A percentile compares a stretch with the other conserved stretches of the same genome.
These are phyloP conservation scores for Sporormia fimetaria DNA, from an alignment of 495 filamentous ascomycete genomes.

Conservation along the genomic window DNA sequence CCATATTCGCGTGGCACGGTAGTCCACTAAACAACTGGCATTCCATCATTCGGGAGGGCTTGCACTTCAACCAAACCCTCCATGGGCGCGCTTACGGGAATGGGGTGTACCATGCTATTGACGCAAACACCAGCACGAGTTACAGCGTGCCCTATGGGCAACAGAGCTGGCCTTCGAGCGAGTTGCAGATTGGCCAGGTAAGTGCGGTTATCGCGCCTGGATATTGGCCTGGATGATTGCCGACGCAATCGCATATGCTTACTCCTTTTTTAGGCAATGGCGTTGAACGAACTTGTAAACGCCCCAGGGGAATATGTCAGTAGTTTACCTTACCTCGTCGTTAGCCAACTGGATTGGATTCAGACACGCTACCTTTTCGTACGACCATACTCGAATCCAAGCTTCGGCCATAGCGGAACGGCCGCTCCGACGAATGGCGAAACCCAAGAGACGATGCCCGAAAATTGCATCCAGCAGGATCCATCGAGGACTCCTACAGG, in stretches of 20 bases:
- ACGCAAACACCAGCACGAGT: constrained; percentile 44
- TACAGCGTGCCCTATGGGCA: constrained; percentile 38
- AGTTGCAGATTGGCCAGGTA: constrained; percentile 41
- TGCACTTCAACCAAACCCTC: constrained; percentile 52
- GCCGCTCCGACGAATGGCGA: background rate
- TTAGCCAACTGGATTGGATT: constrained; percentile 74
- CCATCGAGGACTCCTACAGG: constrained; percentile 38
- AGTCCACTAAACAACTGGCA: constrained; percentile 76
- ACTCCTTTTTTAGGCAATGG: too few species aligned
- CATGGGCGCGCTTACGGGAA: constrained; percentile 66
- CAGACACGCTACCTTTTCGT: constrained; percentile 85
- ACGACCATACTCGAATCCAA: constrained; percentile 22
- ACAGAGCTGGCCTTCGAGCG: constrained; percentile 56
- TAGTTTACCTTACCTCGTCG: constrained; percentile 52
- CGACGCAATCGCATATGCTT: too few species aligned
- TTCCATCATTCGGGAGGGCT: constrained; percentile 70
- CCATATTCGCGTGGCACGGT: constrained; percentile 78
- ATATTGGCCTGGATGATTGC: too few species aligned
- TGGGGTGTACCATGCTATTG: constrained; percentile 67
- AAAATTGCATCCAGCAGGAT: constrained; percentile 45
- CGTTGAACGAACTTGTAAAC: constrained; percentile 84
- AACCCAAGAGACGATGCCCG: constrained; percentile 25
- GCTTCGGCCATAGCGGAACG: background rate
- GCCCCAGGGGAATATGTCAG: constrained; percentile 49
- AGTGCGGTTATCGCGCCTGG: too few species aligned